Evolutionary conservation across 306 rosid species (phyloP).

Genomic region (Gillenia trifoliata): DNA sequence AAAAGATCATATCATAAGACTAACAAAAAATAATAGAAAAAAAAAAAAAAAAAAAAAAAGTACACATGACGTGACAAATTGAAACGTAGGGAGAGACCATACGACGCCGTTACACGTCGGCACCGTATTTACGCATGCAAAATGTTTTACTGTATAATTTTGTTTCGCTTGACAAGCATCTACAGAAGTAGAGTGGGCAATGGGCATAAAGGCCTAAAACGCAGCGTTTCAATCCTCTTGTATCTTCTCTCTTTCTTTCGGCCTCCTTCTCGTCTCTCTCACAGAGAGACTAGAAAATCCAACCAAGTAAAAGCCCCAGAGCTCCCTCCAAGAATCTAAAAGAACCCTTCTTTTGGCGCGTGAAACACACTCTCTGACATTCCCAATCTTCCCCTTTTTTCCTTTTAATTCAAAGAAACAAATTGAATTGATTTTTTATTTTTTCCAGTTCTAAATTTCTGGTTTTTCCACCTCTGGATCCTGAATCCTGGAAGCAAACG

Average conservation of each 20-base stretch:
- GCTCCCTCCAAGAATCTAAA: constrained; percentile 52
- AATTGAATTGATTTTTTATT: neutral
- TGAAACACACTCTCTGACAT: constrained; percentile 28
- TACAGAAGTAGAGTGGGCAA: neutral
- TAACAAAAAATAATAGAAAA: too few species aligned
- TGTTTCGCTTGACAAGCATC: neutral
- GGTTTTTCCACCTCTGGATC: neutral
- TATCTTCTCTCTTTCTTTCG: constrained; percentile 8
- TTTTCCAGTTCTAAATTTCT: constrained; percentile 3
- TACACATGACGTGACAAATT: neutral
- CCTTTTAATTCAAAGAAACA: neutral
- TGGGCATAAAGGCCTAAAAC: constrained; percentile 25
- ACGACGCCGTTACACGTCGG: constrained; percentile 8
- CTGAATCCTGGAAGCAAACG: neutral
- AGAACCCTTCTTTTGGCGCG: constrained; percentile 25
- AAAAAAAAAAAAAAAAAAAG: neutral
- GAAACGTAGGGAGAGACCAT: neutral
- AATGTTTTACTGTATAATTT: neutral
- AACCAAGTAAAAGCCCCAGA: constrained; percentile 25
- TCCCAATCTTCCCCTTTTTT: neutral
- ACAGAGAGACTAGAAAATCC: constrained; percentile 11
- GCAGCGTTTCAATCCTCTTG: constrained; percentile 36
- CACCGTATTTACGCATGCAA: neutral
- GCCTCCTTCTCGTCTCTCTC: constrained; percentile 23
- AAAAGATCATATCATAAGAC: neutral